Conservation (phyloP, 805 yeast genomes). For the Candida awuae region DNA sequence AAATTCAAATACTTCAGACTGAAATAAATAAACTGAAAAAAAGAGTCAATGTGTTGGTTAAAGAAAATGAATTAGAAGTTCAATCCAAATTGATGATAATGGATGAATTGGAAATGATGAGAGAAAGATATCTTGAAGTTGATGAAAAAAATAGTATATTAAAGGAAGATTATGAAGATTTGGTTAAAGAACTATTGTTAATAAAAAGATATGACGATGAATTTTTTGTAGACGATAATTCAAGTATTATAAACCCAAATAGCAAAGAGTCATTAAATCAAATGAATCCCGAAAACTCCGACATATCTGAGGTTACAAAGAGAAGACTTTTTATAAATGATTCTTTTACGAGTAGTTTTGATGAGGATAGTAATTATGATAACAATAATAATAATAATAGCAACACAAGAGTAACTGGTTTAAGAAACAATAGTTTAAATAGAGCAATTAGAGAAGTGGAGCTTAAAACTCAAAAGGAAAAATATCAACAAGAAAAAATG, state of each 20-base stretch:
- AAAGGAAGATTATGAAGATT: constrained; percentile 24
- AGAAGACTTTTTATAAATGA: constrained; percentile 7
- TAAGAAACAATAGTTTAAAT: constrained; percentile 21
- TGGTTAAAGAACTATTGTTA: constrained; percentile 19
- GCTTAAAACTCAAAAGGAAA: constrained; percentile 18
- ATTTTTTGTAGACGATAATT: constrained; percentile 9
- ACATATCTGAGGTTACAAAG: constrained; percentile 5
- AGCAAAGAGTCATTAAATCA: background rate
- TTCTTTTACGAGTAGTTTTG: too few species aligned
- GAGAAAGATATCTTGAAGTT: constrained; percentile 29
- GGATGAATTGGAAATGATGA: constrained; percentile 45
- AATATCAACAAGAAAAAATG: constrained; percentile 39
- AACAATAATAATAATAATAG: background rate
- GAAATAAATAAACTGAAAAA: constrained; percentile 23
- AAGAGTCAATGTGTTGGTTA: constrained; percentile 33
- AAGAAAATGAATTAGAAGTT: constrained; percentile 45
- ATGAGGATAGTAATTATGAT: too few species aligned
- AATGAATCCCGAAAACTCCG: background rate
- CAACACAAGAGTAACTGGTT: constrained; percentile 16
- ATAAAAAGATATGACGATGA: constrained; percentile 2
- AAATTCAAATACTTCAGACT: constrained; percentile 10
- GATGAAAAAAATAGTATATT: constrained; percentile 23
- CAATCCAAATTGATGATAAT: constrained; percentile 44
- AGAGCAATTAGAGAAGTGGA: constrained; percentile 22
- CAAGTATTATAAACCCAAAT: background rate